Percentiles rank a stretch among this genome's conserved stretches.
These are phyloP conservation scores for Colletotrichum sidae DNA, from an alignment of 2,329 filamentous ascomycete species.

Conservation along the genomic window DNA sequence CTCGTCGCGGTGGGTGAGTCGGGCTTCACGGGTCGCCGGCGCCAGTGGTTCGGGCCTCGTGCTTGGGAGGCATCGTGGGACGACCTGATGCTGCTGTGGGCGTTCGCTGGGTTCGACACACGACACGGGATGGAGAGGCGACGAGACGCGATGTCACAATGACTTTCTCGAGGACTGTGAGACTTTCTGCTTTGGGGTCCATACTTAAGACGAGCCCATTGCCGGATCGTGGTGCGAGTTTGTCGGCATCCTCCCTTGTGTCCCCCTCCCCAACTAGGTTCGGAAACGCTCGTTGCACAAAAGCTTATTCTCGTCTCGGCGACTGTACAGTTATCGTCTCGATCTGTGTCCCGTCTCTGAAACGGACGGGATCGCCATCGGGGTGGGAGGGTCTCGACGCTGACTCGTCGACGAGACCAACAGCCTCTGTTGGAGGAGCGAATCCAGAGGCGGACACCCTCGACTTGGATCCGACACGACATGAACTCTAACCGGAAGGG, in stretches of 20 bases:
- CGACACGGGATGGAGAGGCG: conserved; percentile 21
- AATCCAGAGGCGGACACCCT: not conserved
- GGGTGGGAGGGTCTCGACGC: not conserved
- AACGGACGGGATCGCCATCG: conserved; percentile 3
- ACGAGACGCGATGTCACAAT: conserved; percentile 3
- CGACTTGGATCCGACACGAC: not conserved
- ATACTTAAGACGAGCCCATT: conserved; percentile 21
- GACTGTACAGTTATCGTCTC: not conserved
- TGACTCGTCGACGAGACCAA: conserved; percentile 16
- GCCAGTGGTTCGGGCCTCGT: conserved; percentile 5
- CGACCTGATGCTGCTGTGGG: not conserved
- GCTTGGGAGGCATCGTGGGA: conserved; percentile 23
- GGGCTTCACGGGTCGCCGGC: conserved; percentile 11
- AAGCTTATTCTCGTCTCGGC: conserved; percentile 7
- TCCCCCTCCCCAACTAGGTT: conserved; percentile 1
- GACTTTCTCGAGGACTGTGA: too few relatives aligned
- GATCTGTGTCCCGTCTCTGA: conserved; percentile 5
- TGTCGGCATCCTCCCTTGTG: not conserved
- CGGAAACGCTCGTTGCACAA: not conserved
- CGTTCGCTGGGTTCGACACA: not conserved
- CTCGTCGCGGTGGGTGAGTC: not conserved
- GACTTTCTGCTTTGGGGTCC: not conserved
- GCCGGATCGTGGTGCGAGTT: not conserved
- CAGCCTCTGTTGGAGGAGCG: not conserved
- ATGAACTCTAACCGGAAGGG: conserved; percentile 1